These are phyloP conservation scores for Hemisphaericaspora subhashii DNA, from an alignment of 1,139 yeast genomes.

Conservation along the genomic window DNA sequence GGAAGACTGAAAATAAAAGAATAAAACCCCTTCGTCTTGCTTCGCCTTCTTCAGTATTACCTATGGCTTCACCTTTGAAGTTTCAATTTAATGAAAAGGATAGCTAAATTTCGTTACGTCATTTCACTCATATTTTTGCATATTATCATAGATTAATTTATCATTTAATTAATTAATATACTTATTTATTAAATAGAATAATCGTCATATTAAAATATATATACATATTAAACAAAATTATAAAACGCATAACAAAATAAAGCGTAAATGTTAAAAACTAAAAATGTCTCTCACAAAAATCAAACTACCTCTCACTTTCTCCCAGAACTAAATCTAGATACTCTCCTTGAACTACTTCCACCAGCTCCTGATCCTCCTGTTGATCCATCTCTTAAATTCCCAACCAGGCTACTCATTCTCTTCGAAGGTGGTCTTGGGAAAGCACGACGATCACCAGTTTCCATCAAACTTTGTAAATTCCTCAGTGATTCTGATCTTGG, in stretches of 20 bases:
- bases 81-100: constrained; percentile 8
- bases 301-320: constrained; percentile 7
- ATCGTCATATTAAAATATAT: not conserved
- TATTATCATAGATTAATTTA: too few relatives aligned
- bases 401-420: constrained; percentile 8
- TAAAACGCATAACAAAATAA: not conserved
- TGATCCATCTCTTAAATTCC: too few relatives aligned
- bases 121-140: too few relatives aligned
- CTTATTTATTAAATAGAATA: not conserved
- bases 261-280: not conserved
- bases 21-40: not conserved
- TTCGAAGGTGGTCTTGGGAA: constrained; percentile 15
- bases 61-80: constrained; percentile 7
- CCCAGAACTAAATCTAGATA: constrained; percentile 13
- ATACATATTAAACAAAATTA: not conserved
- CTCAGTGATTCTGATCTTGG: constrained; percentile 13
- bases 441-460: constrained; percentile 18
- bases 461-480: constrained; percentile 16
- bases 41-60: constrained; percentile 3
- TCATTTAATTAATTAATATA: not conserved
- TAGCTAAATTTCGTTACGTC: too few relatives aligned
- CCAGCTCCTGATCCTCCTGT: constrained; percentile 2
- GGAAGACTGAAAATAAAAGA: not conserved
- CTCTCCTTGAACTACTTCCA: constrained; percentile 6
- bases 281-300: not conserved